These are phyloP conservation scores for Adiantum capillusveneris DNA, from an alignment of 75 land plant genomes.

Conservation along the genomic window DNA sequence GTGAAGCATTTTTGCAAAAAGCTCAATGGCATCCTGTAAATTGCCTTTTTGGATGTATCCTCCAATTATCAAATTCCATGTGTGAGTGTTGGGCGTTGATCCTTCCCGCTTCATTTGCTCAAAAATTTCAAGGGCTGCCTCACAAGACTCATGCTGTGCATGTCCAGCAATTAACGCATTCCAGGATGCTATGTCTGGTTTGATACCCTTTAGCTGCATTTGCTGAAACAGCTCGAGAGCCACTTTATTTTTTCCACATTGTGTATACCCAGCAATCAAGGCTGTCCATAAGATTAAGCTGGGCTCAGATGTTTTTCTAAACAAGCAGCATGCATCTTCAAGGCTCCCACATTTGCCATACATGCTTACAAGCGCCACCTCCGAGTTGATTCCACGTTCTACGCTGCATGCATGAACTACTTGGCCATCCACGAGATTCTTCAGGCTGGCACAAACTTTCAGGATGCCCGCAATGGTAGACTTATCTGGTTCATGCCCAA, in stretches of 20 bases:
- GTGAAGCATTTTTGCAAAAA: no score
- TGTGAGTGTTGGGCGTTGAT: no score
- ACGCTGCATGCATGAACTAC: slow-evolving; percentile 9
- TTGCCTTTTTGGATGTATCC: no score
- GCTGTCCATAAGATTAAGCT: slow-evolving; percentile 18
- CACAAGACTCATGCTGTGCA: no score
- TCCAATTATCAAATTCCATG: no score
- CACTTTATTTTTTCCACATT: slow-evolving; percentile 8
- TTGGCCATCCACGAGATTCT: slow-evolving; percentile 6
- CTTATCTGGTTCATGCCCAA: not conserved
- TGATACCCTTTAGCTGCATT: no score
- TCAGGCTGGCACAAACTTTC: slow-evolving; percentile 9
- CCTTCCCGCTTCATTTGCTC: no score
- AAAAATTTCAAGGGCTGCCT: no score
- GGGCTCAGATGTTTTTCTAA: slow-evolving; percentile 11
- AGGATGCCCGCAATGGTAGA: not conserved
- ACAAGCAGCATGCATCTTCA: slow-evolving; percentile 5
- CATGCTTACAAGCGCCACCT: slow-evolving; percentile 15
- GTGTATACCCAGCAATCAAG: slow-evolving; percentile 12
- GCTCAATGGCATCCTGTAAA: no score
- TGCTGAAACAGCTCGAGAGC: slow-evolving; percentile 13
- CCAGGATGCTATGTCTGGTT: no score
- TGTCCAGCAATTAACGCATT: no score
- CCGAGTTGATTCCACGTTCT: not conserved
- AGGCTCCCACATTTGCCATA: slow-evolving; percentile 11